Evolutionary conservation across 495 filamentous ascomycete genomes (phyloP), one percentile per base, ranked within the genome.

Genomic region (Hyaloscypha finlandica): DNA sequence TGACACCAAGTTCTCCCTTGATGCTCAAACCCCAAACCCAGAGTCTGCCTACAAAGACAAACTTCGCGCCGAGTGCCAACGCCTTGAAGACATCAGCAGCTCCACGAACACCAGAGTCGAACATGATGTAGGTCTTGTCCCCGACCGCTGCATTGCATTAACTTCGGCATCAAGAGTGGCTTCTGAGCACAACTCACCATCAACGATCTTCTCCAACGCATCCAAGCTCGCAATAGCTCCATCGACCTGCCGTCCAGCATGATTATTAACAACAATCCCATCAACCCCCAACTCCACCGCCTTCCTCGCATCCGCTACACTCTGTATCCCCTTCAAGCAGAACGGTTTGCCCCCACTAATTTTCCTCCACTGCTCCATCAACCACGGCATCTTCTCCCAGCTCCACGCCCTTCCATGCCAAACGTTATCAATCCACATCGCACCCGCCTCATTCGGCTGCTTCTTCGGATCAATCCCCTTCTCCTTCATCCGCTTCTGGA

Each of bases 281-380:
- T 96, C 88, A 6, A 95, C 89, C 62, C 92, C 93, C 52, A 76
- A 77, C 70, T 97, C 92, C 71, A 93, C 83, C 53, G 94, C 94
- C 64, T 82, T 86, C 67, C 97, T 77, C 35, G 97, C 94, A 75
- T 98, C 94, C 74, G 96, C 94, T 53, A 96, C 91, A 65, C 92
- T 85, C 75, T 97, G 94, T 30, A 98, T 70, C 66, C 94, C 94
- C 81, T 98, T 97, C 96, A 81, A 72, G 97, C 96, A 81, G 72
- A 97, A 69, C 25, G 61, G 57, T 54, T 61, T 53, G 11, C 61
- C 56, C 4, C 55, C 48, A n/a, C 78, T 81, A 52, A 88, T 80
- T 60, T 66, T 33, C 69, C 78, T 82, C 83, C 84, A 87, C 19
- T 78, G 74, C 73, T 81, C 73, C 51, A 82, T 83, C 39, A 85